A percentile compares a stretch with the other conserved stretches of the same genome.
These are phyloP conservation scores for Irpex sp. DNA, from an alignment of 1,284 basidiomycete genomes.

Conservation along the genomic window DNA sequence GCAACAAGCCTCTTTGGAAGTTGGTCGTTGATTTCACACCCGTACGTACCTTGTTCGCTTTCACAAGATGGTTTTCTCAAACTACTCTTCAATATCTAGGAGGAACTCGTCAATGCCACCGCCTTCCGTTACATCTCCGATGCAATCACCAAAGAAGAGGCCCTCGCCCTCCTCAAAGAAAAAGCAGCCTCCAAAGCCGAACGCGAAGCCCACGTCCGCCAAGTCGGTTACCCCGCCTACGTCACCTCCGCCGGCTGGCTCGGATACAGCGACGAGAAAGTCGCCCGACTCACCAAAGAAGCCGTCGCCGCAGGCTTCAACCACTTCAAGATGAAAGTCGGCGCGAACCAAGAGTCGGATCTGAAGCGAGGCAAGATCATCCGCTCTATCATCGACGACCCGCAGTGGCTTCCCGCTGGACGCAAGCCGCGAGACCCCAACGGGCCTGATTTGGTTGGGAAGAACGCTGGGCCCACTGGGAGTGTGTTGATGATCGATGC, in stretches of 20 bases:
- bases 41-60: conserved; percentile 30
- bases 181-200: conserved; percentile 75
- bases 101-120: conserved; percentile 81
- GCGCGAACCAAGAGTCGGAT: conserved; percentile 77
- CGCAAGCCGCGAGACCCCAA: conserved; percentile 56
- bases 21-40: conserved; percentile 80
- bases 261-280: conserved; percentile 89
- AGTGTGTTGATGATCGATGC: conserved; percentile 95
- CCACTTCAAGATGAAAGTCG: conserved; percentile 98
- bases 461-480: conserved; percentile 93
- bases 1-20: conserved; percentile 82
- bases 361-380: conserved; percentile 84
- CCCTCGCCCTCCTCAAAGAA: conserved; percentile 74
- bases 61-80: conserved; percentile 3
- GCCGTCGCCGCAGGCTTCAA: conserved; percentile 86
- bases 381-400: conserved; percentile 91
- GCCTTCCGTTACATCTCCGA: conserved; percentile 94
- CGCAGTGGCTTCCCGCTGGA: conserved; percentile 58
- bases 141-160: conserved; percentile 87
- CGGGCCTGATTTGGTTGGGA: conserved; percentile 63
- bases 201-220: conserved; percentile 67
- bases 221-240: conserved; percentile 86
- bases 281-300: conserved; percentile 80
- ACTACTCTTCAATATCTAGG: conserved; percentile 33
- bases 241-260: conserved; percentile 94